Percentiles rank a stretch among this genome's conserved stretches.
phyloP scores from a whole-genome alignment of 2,329 filamentous ascomycete species.

The Cucurbitaria berberidis region DNA sequence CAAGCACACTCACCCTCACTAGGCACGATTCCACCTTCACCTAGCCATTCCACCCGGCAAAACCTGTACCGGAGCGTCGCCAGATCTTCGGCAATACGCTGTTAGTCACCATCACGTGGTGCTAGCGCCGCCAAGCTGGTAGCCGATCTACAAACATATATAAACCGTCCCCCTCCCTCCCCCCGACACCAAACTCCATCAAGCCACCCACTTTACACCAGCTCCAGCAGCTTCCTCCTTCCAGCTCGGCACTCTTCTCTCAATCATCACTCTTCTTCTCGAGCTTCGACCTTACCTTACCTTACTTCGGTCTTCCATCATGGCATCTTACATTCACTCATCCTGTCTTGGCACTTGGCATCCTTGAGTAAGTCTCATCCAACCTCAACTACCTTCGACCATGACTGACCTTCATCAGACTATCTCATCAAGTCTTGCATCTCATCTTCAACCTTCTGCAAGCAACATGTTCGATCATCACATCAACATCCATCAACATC shows the following conservation, averaged over 20 bases:
- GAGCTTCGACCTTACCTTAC: conserved; percentile 1
- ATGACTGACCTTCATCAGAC: background rate
- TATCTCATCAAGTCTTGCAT: conserved; percentile 2
- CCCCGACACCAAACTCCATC: background rate
- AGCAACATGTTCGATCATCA: background rate
- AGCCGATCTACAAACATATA: background rate
- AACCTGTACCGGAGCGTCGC: background rate
- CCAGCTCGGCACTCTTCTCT: background rate
- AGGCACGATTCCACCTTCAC: conserved; percentile 4
- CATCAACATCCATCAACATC: background rate
- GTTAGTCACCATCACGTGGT: background rate
- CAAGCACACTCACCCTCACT: background rate
- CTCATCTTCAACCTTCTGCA: background rate
- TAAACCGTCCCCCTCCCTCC: background rate
- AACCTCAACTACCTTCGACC: background rate
- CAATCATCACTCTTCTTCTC: background rate
- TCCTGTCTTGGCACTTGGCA: conserved; percentile 11
- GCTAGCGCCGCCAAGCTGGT: background rate
- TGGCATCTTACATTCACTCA: conserved; percentile 13
- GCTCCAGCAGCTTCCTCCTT: background rate
- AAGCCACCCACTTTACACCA: background rate
- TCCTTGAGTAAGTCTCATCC: background rate
- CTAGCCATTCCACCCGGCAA: conserved; percentile 1
- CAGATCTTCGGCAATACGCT: background rate
- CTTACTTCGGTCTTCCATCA: conserved; percentile 6